These are phyloP conservation scores for Xylaria scruposa DNA, from an alignment of 495 filamentous ascomycete genomes.

Conservation along the genomic window DNA sequence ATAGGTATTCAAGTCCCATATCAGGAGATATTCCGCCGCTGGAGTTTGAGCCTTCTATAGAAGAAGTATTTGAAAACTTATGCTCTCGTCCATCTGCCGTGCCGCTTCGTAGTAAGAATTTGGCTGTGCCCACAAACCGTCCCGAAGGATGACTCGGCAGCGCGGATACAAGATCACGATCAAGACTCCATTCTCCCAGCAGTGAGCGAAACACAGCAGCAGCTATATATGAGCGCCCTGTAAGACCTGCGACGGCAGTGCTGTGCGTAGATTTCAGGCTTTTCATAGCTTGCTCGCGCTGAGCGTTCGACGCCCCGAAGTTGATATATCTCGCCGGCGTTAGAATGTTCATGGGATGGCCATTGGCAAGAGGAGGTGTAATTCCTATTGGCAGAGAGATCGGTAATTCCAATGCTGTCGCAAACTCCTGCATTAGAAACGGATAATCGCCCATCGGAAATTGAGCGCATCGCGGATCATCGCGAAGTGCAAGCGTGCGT, in stretches of 20 bases:
- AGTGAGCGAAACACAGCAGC: constrained; percentile 75
- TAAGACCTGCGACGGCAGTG: constrained; percentile 44
- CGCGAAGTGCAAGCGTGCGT: constrained; percentile 50
- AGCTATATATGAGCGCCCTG: constrained; percentile 55
- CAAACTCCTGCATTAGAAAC: constrained; percentile 76
- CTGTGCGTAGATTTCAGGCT: constrained; percentile 45
- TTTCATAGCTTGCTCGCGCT: constrained; percentile 32
- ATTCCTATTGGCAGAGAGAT: constrained; percentile 30
- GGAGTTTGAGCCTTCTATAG: constrained; percentile 53
- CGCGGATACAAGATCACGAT: constrained; percentile 54
- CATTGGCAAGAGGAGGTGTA: constrained; percentile 44
- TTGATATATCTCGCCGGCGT: constrained; percentile 52
- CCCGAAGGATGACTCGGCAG: constrained; percentile 63
- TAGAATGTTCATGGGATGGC: constrained; percentile 51
- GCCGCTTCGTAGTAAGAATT: constrained; percentile 64
- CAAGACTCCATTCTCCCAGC: constrained; percentile 73
- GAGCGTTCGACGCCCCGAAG: constrained; percentile 25
- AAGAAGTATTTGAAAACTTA: constrained; percentile 32
- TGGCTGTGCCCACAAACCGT: constrained; percentile 64
- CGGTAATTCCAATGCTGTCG: constrained; percentile 57
- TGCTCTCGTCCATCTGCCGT: constrained; percentile 54
- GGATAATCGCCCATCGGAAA: constrained; percentile 85
- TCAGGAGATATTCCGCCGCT: constrained; percentile 28
- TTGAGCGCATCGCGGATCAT: constrained; percentile 59
- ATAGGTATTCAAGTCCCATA: constrained; percentile 64